These are phyloP conservation scores for Heliamphora pulchella DNA, from an alignment of 179 eudicot genomes.

Conservation along the genomic window DNA sequence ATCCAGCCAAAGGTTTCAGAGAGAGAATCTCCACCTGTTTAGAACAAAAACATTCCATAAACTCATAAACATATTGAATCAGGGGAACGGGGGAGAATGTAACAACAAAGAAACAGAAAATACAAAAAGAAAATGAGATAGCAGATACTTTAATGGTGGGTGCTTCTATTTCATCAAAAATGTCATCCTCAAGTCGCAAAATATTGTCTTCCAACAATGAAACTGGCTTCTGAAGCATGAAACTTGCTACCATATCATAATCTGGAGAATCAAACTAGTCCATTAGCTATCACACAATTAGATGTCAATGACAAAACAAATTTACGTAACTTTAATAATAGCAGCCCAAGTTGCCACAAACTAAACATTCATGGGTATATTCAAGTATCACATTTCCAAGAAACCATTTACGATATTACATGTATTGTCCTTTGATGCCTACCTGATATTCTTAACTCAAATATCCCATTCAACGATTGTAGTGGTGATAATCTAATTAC, in stretches of 20 bases:
- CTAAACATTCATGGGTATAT: background rate
- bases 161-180: conserved; percentile 61
- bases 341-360: conserved; percentile 3
- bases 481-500: no score
- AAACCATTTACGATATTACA: background rate
- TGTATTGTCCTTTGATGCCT: background rate
- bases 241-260: conserved; percentile 67
- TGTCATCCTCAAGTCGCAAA: conserved; percentile 52
- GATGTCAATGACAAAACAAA: background rate
- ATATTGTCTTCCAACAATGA: conserved; percentile 53
- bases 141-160: conserved; percentile 48
- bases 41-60: background rate
- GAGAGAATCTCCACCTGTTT: conserved; percentile 57
- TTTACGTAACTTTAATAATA: background rate
- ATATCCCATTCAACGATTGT: background rate
- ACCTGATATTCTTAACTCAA: background rate
- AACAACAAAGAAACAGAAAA: conserved; percentile 1
- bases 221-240: conserved; percentile 51
- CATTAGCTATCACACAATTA: background rate
- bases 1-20: conserved; percentile 32
- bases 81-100: background rate
- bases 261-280: conserved; percentile 24
- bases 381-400: background rate
- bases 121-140: conserved; percentile 16
- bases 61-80: background rate